Conservation (phyloP, 2,329 filamentous ascomycete species). For the Pseudogymnoascus sp. region DNA sequence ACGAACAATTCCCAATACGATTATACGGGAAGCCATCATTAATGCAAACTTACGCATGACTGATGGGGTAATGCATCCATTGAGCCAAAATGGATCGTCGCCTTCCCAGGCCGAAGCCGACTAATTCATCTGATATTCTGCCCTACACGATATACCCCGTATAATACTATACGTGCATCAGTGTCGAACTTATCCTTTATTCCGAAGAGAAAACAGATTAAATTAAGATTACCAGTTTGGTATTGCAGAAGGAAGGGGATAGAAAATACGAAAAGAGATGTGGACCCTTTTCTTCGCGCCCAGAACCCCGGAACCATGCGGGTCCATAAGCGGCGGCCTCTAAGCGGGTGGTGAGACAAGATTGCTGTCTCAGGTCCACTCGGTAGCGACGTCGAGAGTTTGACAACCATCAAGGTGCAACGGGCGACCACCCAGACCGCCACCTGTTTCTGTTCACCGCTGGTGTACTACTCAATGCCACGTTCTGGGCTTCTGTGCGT, state of each 20-base stretch:
- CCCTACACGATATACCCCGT: not conserved
- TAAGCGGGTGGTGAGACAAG: slow-evolving; percentile 23
- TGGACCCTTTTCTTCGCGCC: not conserved
- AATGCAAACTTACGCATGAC: slow-evolving; percentile 2
- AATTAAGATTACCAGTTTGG: not conserved
- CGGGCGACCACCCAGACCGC: not conserved
- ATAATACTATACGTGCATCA: not conserved
- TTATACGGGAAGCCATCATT: not conserved
- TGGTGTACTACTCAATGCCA: not conserved
- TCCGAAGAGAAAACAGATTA: not conserved
- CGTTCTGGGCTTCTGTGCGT: not conserved
- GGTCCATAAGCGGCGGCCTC: slow-evolving; percentile 71
- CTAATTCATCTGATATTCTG: not conserved
- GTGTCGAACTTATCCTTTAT: not conserved
- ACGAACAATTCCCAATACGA: not conserved
- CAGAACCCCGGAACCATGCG: not conserved
- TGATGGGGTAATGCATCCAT: not conserved
- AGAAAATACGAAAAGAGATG: not conserved
- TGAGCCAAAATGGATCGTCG: not conserved
- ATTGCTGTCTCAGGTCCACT: not conserved
- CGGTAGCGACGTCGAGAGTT: slow-evolving; percentile 4
- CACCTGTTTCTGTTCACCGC: not conserved
- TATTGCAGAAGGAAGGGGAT: not conserved
- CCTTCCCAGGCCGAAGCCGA: not conserved
- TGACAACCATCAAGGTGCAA: not conserved